A percentile compares a stretch with the other conserved stretches of the same genome.
Conservation (phyloP, 1,284 basidiomycete genomes). For the Sporisorium iseilematis-ciliati region DNA sequence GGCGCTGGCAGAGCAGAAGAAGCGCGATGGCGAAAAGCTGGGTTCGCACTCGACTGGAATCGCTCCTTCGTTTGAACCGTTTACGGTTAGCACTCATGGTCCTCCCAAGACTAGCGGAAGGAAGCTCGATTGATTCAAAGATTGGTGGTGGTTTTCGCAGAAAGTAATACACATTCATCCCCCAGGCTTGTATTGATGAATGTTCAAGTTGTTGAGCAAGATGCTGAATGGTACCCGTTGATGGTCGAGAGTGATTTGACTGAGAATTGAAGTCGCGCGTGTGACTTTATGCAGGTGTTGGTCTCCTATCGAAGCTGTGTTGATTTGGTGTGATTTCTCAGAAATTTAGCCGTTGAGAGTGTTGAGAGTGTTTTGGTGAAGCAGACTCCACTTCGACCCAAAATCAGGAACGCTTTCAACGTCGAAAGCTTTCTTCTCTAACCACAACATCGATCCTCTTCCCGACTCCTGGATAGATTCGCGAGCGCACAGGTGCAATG, state of each 20-base stretch:
- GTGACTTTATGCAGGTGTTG: slow-evolving; percentile 8
- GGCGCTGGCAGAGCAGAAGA: slow-evolving; percentile 39
- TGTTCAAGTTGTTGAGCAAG: neutral
- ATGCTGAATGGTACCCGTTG: neutral
- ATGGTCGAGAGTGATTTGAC: neutral
- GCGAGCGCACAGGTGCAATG: slow-evolving; percentile 1
- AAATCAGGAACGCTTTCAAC: slow-evolving; percentile 7
- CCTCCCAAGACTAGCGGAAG: slow-evolving; percentile 26
- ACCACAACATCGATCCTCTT: too few relatives aligned
- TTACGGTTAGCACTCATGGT: slow-evolving; percentile 43
- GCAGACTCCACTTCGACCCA: slow-evolving; percentile 9
- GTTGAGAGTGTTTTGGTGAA: neutral
- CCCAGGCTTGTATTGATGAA: too few relatives aligned
- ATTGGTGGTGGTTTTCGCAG: neutral
- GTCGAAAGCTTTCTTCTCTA: slow-evolving; percentile 1
- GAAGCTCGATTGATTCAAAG: slow-evolving; percentile 32
- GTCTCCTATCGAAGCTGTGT: slow-evolving; percentile 4
- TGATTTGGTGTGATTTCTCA: neutral
- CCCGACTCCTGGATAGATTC: too few relatives aligned
- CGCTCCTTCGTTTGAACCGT: slow-evolving; percentile 27
- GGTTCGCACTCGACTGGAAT: slow-evolving; percentile 14
- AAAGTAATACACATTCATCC: neutral
- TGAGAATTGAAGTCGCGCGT: neutral
- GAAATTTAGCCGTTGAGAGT: neutral
- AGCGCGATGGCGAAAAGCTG: slow-evolving; percentile 34